Conservation (phyloP, 2,329 filamentous ascomycete species). For the Trichoderma cornu-damae region DNA sequence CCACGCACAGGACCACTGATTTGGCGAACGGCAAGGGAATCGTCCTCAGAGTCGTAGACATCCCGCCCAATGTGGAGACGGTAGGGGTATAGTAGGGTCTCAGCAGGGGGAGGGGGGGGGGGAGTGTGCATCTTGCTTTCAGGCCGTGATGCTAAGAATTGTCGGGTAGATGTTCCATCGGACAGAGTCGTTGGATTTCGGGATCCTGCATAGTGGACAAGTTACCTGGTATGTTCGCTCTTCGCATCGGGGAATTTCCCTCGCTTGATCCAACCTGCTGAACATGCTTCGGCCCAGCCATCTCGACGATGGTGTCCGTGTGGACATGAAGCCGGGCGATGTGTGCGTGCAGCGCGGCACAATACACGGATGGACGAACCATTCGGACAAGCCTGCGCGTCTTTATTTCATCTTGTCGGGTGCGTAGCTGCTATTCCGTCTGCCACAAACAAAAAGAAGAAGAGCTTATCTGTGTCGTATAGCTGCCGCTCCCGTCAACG, state of each 20-base stretch:
- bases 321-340: slow-evolving; percentile 22
- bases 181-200: slow-evolving; percentile 25
- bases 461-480: no score
- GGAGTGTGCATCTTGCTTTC: no score
- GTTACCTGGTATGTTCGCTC: slow-evolving; percentile 23
- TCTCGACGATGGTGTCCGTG: slow-evolving; percentile 23
- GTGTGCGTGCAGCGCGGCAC: slow-evolving; percentile 25
- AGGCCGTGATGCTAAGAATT: neutral
- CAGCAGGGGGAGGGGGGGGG: no score
- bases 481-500: slow-evolving; percentile 19
- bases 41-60: slow-evolving; percentile 22
- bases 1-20: slow-evolving; percentile 19
- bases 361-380: slow-evolving; percentile 24
- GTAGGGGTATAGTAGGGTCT: slow-evolving; percentile 10
- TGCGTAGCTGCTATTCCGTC: no score
- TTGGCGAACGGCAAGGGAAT: slow-evolving; percentile 22
- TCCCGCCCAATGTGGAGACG: slow-evolving; percentile 19
- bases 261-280: no score
- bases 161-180: slow-evolving; percentile 22
- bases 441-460: no score
- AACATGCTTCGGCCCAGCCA: slow-evolving; percentile 9
- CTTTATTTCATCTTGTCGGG: slow-evolving; percentile 22
- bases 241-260: no score
- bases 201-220: slow-evolving; percentile 22
- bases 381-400: slow-evolving; percentile 20